Evolutionary conservation across 2,329 filamentous ascomycete genomes (phyloP).

Genomic region (Ascochyta pisi): DNA sequence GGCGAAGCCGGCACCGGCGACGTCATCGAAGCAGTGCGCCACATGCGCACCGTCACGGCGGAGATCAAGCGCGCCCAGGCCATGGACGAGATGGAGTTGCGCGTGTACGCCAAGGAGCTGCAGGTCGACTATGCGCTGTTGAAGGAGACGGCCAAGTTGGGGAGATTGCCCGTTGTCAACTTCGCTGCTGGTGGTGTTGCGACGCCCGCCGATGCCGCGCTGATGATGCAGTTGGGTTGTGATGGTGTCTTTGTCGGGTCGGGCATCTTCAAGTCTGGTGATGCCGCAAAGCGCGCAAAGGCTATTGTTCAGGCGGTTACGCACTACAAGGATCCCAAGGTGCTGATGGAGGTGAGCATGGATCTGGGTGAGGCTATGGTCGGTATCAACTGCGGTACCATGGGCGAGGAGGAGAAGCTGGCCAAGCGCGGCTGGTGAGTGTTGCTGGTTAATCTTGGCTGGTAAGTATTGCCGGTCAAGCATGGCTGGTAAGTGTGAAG

Average conservation of each 20-base stretch:
- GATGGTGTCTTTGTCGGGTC: conserved; percentile 97
- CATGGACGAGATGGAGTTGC: conserved; percentile 74
- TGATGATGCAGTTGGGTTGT: conserved; percentile 99
- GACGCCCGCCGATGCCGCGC: conserved; percentile 93
- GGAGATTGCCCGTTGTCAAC: conserved; percentile 92
- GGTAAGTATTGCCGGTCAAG: no score
- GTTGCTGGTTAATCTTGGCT: no score
- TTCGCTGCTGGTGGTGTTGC: conserved; percentile 99
- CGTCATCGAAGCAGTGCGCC: conserved; percentile 93
- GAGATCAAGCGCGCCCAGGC: conserved; percentile 77
- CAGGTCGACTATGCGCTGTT: conserved; percentile 80
- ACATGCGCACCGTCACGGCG: conserved; percentile 88
- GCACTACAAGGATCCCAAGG: conserved; percentile 83
- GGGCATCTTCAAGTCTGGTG: conserved; percentile 96
- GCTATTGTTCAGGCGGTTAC: conserved; percentile 95
- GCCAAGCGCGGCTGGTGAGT: conserved; percentile 82
- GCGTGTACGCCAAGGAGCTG: conserved; percentile 81
- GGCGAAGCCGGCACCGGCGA: conserved; percentile 97
- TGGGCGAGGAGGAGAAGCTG: conserved; percentile 82
- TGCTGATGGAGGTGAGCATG: conserved; percentile 84
- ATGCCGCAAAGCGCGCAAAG: conserved; percentile 86
- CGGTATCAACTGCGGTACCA: conserved; percentile 82
- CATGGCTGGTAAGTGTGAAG: no score
- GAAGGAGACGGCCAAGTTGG: conserved; percentile 84
- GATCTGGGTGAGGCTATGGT: conserved; percentile 98